Evolutionary conservation across 768 basidiomycete species (phyloP).

Genomic region (Trichaptum fuscoviolaceum): DNA sequence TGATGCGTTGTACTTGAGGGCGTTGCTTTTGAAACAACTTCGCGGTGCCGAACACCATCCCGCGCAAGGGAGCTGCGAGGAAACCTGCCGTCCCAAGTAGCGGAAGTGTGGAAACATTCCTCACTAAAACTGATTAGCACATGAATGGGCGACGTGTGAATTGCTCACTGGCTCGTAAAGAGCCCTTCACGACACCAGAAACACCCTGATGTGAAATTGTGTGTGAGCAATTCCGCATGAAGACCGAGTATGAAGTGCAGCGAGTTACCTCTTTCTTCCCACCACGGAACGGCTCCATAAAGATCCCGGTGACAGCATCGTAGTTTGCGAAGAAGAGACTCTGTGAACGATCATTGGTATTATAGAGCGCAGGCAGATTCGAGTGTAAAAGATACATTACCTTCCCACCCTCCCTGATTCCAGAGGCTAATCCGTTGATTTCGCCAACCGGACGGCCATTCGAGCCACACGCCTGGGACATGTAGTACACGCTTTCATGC

Average conservation of each 20-base stretch:
- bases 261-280: conserved; percentile 30
- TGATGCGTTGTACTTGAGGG: conserved; percentile 30
- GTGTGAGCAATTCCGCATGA: conserved; percentile 5
- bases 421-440: conserved; percentile 38
- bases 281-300: conserved; percentile 32
- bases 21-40: conserved; percentile 25
- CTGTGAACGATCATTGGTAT: conserved; percentile 2
- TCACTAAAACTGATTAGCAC: conserved; percentile 18
- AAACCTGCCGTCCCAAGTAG: conserved; percentile 26
- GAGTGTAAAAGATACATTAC: conserved; percentile 16
- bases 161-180: conserved; percentile 27
- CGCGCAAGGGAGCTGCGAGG: conserved; percentile 28
- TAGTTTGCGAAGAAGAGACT: conserved; percentile 30
- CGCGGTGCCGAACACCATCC: conserved; percentile 34
- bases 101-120: conserved; percentile 28
- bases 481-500: conserved; percentile 42
- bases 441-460: conserved; percentile 34
- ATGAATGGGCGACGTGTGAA: not conserved
- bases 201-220: conserved; percentile 21
- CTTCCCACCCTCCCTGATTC: conserved; percentile 45
- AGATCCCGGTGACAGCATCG: conserved; percentile 36
- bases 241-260: not conserved
- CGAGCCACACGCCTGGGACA: conserved; percentile 38
- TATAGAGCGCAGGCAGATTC: not conserved
- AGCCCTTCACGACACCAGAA: conserved; percentile 30